A percentile compares a stretch with the other conserved stretches of the same genome.
Evolutionary conservation across 176 grass and related monocot species (phyloP).

Genomic region (Echinochloa phyllopogon): DNA sequence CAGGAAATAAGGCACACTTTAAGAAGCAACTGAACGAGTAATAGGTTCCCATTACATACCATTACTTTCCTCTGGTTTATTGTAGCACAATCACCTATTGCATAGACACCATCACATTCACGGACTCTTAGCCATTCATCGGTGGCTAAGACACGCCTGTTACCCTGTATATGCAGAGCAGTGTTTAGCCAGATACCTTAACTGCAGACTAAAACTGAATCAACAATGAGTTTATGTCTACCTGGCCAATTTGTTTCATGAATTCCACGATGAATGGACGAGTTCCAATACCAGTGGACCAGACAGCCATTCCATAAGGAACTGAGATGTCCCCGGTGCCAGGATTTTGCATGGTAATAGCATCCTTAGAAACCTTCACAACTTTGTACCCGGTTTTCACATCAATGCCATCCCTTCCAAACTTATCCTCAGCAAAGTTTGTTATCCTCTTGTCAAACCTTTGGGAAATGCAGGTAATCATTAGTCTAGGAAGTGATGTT

Average conservation of each 20-base stretch:
- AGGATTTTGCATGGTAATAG: constrained; percentile 80
- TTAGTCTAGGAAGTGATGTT: constrained; percentile 28
- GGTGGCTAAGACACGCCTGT: constrained; percentile 84
- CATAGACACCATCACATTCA: constrained; percentile 84
- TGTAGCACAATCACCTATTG: constrained; percentile 96
- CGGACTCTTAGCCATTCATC: constrained; percentile 95
- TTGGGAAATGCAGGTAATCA: constrained; percentile 9
- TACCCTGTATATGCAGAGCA: constrained; percentile 50
- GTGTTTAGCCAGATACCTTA: constrained; percentile 29
- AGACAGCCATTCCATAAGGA: constrained; percentile 96
- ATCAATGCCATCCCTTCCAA: constrained; percentile 90
- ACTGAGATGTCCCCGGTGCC: constrained; percentile 61
- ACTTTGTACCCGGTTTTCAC: constrained; percentile 96
- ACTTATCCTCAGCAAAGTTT: constrained; percentile 90
- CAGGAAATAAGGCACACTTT: not conserved
- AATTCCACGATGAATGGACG: constrained; percentile 86
- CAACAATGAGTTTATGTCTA: constrained; percentile 20
- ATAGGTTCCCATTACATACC: constrained; percentile 50
- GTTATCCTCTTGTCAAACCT: constrained; percentile 99
- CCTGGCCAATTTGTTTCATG: constrained; percentile 99
- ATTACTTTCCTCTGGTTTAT: constrained; percentile 95
- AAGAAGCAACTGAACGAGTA: not conserved
- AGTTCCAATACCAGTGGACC: constrained; percentile 94
- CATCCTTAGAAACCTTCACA: constrained; percentile 79
- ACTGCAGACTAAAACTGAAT: not conserved